A percentile compares a stretch with the other conserved stretches of the same genome.
phyloP scores from a whole-genome alignment of 352 stramenopile species.

The Phytophthora vignae region DNA sequence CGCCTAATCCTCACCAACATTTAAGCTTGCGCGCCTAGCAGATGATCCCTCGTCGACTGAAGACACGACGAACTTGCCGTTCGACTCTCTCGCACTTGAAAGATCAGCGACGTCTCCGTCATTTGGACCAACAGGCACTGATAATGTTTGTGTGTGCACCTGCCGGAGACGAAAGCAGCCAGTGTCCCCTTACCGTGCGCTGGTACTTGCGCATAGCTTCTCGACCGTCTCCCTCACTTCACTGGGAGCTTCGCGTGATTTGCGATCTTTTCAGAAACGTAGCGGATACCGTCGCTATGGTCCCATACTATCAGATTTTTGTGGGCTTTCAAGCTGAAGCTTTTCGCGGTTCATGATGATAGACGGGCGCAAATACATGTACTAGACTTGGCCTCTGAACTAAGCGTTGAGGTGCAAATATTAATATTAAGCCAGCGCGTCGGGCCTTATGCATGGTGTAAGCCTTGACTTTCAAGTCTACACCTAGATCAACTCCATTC shows the following conservation, averaged over 20 bases:
- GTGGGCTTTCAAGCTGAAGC: not conserved
- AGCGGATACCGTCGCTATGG: not conserved
- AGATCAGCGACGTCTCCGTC: not conserved
- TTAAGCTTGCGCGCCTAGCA: conserved; percentile 1
- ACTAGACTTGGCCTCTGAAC: no score
- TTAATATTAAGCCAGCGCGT: no score
- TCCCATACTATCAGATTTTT: not conserved
- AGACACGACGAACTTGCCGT: conserved; percentile 2
- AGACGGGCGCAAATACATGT: no score
- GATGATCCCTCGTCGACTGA: not conserved
- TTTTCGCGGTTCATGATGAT: no score
- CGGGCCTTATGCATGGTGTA: no score
- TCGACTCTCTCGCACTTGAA: not conserved
- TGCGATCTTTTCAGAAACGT: not conserved
- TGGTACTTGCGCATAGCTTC: not conserved
- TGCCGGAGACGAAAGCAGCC: not conserved
- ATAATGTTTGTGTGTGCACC: not conserved
- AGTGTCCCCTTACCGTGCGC: not conserved
- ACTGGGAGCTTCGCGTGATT: not conserved
- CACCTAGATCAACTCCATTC: no score
- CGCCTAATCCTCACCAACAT: not conserved
- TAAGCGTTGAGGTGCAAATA: no score
- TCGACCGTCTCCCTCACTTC: no score
- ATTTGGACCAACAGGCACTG: not conserved
- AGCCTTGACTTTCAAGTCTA: no score